Conservation (phyloP, 495 filamentous ascomycete genomes). For the Neurospora sp. region DNA sequence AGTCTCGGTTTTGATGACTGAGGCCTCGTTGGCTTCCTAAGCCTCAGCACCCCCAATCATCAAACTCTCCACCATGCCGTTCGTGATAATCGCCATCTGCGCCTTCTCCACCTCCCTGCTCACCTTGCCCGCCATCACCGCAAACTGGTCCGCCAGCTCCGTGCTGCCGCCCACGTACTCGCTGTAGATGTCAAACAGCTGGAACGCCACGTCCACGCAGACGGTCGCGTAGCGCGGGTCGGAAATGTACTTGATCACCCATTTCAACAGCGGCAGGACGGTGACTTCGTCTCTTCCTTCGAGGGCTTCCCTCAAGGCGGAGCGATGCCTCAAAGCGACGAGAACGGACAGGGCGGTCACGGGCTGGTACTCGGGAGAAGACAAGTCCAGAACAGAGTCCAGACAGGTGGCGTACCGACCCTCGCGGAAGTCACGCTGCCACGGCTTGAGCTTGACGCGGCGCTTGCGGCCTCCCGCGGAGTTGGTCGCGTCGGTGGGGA, state of each 20-base stretch:
- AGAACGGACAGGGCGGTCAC: conserved; percentile 63
- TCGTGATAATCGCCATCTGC: conserved; percentile 65
- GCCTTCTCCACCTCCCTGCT: conserved; percentile 68
- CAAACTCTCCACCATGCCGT: conserved; percentile 78
- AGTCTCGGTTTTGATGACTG: background rate
- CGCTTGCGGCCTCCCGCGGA: conserved; percentile 36
- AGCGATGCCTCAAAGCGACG: conserved; percentile 76
- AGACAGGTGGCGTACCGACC: conserved; percentile 68
- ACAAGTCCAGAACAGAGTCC: conserved; percentile 58
- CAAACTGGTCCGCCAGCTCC: conserved; percentile 59
- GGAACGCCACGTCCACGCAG: conserved; percentile 67
- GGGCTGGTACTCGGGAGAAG: conserved; percentile 38
- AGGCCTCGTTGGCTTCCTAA: background rate
- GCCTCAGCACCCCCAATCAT: conserved; percentile 24
- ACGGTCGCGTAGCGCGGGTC: conserved; percentile 69
- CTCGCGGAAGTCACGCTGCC: conserved; percentile 73
- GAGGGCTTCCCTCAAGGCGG: conserved; percentile 73
- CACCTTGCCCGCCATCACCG: conserved; percentile 55
- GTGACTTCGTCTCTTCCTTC: conserved; percentile 71
- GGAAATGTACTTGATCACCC: conserved; percentile 67
- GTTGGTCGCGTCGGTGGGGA: conserved; percentile 28
- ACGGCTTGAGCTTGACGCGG: conserved; percentile 52
- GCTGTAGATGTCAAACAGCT: conserved; percentile 79
- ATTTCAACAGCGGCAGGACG: conserved; percentile 71
- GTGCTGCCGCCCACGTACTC: conserved; percentile 64